Base-by-base conservation (phyloP, 2,329 filamentous ascomycete species). In the Elsinoe australis region DNA sequence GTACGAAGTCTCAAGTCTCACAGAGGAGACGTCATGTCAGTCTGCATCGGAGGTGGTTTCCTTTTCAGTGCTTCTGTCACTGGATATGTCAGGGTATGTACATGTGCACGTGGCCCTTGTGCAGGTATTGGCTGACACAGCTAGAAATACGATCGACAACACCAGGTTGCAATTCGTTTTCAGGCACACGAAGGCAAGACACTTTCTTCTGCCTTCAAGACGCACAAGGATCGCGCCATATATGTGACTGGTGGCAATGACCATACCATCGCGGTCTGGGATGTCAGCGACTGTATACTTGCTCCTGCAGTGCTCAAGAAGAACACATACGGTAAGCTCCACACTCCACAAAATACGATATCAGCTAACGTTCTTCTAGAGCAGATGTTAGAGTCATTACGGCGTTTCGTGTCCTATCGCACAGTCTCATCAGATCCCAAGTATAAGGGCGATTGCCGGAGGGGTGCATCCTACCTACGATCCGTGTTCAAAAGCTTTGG, bases 211-310 rank as follows among this genome's bases (percentile, higher is more conserved):
- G 83, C 86, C 0, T 78, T 84, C 14, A 83, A 83, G 0, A 79
- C 71, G 1, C 79, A 83, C 62, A 77, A 83, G 22, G 76, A 79
- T 42, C 79, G 85, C 51, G 78, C 84, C n/a, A 79, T 92, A n/a
- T 92, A 87, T 62, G 87, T 95, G 44, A 95, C 90, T 0, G 92
- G 92, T 6, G 89, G 87, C 39, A 98, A 94, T 59, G 92, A 98
- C 64, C 83, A 88, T 60, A 84, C 82, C 0, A 79, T 98, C 19
- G 85, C 87, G 5, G 78, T 96, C 15, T 98, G 92, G 92, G 80
- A 90, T 55, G 75, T 94, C 45, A 74, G 59, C 38, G 75, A 80
- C 49, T 77, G 73, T 53, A 67, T 70, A 17, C 62, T 67, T 19
- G 64, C 67, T n/a, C 65, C 71, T 17, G 59, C 64, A 5, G 64